These are phyloP conservation scores for Tricholoma matsutake DNA, from an alignment of 768 basidiomycete genomes.

Conservation along the genomic window DNA sequence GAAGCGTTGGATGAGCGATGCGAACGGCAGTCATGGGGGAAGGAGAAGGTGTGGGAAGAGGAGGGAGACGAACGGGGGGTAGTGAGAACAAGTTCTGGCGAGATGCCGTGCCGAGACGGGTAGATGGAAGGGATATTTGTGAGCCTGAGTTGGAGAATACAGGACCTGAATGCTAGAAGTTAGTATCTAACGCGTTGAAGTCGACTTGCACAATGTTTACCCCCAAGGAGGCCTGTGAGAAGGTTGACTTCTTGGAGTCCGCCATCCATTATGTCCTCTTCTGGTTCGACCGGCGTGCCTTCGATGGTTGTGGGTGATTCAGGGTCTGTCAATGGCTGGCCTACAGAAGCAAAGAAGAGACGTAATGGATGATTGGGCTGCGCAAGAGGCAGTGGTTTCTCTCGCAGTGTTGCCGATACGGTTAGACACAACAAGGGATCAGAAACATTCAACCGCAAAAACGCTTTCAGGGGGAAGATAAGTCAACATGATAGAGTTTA, in stretches of 20 bases:
- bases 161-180: slow-evolving; percentile 34
- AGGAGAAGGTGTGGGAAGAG: slow-evolving; percentile 42
- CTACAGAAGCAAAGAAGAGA: slow-evolving; percentile 35
- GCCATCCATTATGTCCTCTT: slow-evolving; percentile 36
- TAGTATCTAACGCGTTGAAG: not conserved
- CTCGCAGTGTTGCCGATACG: slow-evolving; percentile 82
- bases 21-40: slow-evolving; percentile 48
- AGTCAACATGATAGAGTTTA: not conserved
- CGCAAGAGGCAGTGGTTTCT: slow-evolving; percentile 55
- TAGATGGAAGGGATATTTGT: slow-evolving; percentile 56
- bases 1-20: slow-evolving; percentile 61
- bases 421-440: slow-evolving; percentile 86
- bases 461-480: slow-evolving; percentile 46
- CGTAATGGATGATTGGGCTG: slow-evolving; percentile 44
- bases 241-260: slow-evolving; percentile 55
- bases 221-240: slow-evolving; percentile 61
- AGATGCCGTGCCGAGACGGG: slow-evolving; percentile 65
- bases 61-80: slow-evolving; percentile 43
- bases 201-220: slow-evolving; percentile 29
- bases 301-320: slow-evolving; percentile 31
- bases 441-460: slow-evolving; percentile 60
- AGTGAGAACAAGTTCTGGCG: slow-evolving; percentile 68
- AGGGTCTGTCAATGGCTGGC: slow-evolving; percentile 33
- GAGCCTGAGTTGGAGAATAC: slow-evolving; percentile 33
- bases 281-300: slow-evolving; percentile 26